These are phyloP conservation scores for Candida rishiriensis DNA, from an alignment of 805 yeast species.

Conservation along the genomic window DNA sequence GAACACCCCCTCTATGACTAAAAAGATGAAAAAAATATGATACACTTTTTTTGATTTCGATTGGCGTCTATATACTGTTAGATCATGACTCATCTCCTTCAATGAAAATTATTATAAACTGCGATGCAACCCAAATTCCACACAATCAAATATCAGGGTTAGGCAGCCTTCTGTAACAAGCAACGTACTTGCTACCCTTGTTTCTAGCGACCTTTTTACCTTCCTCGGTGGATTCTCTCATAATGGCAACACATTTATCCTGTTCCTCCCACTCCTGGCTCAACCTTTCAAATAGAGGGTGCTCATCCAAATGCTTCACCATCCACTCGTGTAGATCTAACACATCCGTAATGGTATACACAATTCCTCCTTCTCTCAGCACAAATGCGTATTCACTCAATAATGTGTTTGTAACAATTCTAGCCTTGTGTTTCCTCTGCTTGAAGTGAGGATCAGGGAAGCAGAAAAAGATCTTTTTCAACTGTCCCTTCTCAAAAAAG, in stretches of 20 bases:
- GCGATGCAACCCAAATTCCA: no score
- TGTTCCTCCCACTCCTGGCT: constrained; percentile 70
- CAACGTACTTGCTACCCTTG: constrained; percentile 80
- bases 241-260: constrained; percentile 79
- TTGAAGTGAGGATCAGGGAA: constrained; percentile 99
- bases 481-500: constrained; percentile 77
- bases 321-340: constrained; percentile 93
- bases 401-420: constrained; percentile 87
- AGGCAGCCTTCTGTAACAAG: constrained; percentile 77
- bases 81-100: no score
- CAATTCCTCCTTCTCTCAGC: constrained; percentile 76
- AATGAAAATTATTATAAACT: no score
- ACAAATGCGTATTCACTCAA: constrained; percentile 91
- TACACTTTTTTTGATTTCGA: no score
- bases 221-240: constrained; percentile 94
- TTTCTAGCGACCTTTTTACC: constrained; percentile 95
- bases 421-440: constrained; percentile 94
- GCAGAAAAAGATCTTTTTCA: constrained; percentile 92
- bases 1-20: background rate
- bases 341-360: constrained; percentile 96
- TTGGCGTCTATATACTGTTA: no score
- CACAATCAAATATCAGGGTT: constrained; percentile 37
- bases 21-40: no score
- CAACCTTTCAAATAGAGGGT: constrained; percentile 85
- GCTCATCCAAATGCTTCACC: constrained; percentile 86